phyloP scores from a whole-genome alignment of 495 filamentous ascomycete genomes.

The Pseudoneurospora amorphoporcata region DNA sequence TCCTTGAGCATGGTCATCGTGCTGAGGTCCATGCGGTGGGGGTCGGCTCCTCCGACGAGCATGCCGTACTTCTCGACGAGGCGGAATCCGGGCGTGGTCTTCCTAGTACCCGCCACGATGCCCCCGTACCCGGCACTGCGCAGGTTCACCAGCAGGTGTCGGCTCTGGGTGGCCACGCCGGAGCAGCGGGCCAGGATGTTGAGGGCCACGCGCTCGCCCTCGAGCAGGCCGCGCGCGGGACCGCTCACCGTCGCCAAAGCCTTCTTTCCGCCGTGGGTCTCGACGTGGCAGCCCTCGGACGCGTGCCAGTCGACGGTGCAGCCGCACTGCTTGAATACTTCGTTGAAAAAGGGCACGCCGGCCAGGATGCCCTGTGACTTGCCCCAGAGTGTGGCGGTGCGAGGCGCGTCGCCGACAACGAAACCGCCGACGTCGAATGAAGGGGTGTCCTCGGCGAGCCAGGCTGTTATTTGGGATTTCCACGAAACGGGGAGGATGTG shows the following conservation, averaged over 20 bases:
- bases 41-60: slow-evolving; percentile 82
- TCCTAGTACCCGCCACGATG: slow-evolving; percentile 86
- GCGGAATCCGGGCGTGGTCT: slow-evolving; percentile 93
- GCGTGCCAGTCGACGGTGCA: slow-evolving; percentile 87
- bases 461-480: slow-evolving; percentile 67
- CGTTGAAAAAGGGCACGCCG: slow-evolving; percentile 89
- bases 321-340: slow-evolving; percentile 80
- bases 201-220: slow-evolving; percentile 86
- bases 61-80: slow-evolving; percentile 98
- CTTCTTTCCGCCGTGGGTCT: slow-evolving; percentile 35
- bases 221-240: slow-evolving; percentile 73
- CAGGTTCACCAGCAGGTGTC: slow-evolving; percentile 39
- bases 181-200: slow-evolving; percentile 90
- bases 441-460: slow-evolving; percentile 93
- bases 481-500: slow-evolving; percentile 78
- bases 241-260: slow-evolving; percentile 76
- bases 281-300: slow-evolving; percentile 59
- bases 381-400: slow-evolving; percentile 76
- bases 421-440: slow-evolving; percentile 96
- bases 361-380: slow-evolving; percentile 83
- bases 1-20: slow-evolving; percentile 98
- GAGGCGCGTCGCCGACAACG: slow-evolving; percentile 72
- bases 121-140: slow-evolving; percentile 61
- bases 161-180: slow-evolving; percentile 70
- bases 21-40: slow-evolving; percentile 83